Base-by-base conservation (phyloP, 495 filamentous ascomycete genomes). In the Physcia stellaris region DNA sequence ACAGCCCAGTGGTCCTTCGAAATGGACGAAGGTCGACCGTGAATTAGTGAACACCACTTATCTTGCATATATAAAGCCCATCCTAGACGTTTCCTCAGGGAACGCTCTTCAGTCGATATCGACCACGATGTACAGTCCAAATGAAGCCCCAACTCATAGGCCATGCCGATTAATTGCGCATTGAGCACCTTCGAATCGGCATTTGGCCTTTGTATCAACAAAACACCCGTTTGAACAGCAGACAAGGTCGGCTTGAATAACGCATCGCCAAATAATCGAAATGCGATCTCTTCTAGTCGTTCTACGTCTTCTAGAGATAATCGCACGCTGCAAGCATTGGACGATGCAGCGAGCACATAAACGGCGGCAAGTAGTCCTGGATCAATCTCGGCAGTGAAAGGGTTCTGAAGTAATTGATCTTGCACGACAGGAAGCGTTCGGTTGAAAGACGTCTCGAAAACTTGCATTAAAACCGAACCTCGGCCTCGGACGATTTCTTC, bases 351-450 rank as follows among this genome's bases (percentile, higher is more conserved):
- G 34, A 95, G 64, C 29, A 92, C 77, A 50, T 94, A 98, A 48
- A 98, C 78, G 13, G 86, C 85, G 4, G 86, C 83, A 2, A 95
- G 67, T 3, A 95, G 64, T 4, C 88, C 70, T 17, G 90, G 85
- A 13, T 86, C 83, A 51, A 94, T 74, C 42, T 80, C 75, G 16
- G 73, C 73, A 5, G 35, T 21, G n/a, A 72, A 62, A 52, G 92
- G 85, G 47, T 86, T 82, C 48, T 92, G 83, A 48, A 83, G 74
- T 53, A 94, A 94, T 24, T 86, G 71, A 43, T 76, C 71, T 61
- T 93, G 87, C 50, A 93, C 79, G 42, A 98, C 84, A 23, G 88
- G 88, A 48, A 93, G 92, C 41, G 72, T 84, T 1, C 86, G 87
- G 56, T 95, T 90, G 32, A 95, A 77, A 37, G 83, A 68, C 37